These are phyloP conservation scores for Rubroshorea leprosula DNA, from an alignment of 345 rosid genomes.

Conservation along the genomic window DNA sequence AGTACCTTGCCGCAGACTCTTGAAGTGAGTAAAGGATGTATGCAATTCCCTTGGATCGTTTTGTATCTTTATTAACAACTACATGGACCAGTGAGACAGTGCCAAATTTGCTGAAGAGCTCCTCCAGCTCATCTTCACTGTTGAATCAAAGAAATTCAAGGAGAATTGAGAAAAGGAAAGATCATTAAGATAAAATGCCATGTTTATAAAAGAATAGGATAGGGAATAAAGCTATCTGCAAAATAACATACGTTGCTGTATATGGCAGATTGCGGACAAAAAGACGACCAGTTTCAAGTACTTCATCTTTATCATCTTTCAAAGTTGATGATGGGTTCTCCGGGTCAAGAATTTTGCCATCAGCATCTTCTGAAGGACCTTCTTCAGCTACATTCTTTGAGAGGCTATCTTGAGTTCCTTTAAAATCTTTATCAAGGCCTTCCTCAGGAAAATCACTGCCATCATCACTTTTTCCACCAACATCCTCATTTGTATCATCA, in stretches of 20 bases:
- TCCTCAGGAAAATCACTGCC: slow-evolving; percentile 17
- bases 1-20: slow-evolving; percentile 77
- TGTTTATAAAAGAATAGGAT: background rate
- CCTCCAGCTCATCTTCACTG: slow-evolving; percentile 89
- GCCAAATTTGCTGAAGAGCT: slow-evolving; percentile 61
- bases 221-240: background rate
- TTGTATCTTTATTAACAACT: slow-evolving; percentile 85
- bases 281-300: slow-evolving; percentile 55
- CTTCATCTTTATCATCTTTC: slow-evolving; percentile 35
- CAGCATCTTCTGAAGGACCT: slow-evolving; percentile 26
- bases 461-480: slow-evolving; percentile 13
- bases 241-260: slow-evolving; percentile 48
- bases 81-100: slow-evolving; percentile 66
- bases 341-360: slow-evolving; percentile 33
- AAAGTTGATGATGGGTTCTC: slow-evolving; percentile 24
- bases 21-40: slow-evolving; percentile 55
- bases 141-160: slow-evolving; percentile 15
- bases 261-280: slow-evolving; percentile 85
- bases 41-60: slow-evolving; percentile 86
- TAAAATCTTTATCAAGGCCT: slow-evolving; percentile 15
- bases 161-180: background rate
- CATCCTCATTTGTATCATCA: slow-evolving; percentile 19
- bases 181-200: background rate
- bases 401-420: slow-evolving; percentile 12
- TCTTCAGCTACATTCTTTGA: slow-evolving; percentile 23